Conservation (phyloP, 306 rosid genomes). For the Vicia faba region DNA sequence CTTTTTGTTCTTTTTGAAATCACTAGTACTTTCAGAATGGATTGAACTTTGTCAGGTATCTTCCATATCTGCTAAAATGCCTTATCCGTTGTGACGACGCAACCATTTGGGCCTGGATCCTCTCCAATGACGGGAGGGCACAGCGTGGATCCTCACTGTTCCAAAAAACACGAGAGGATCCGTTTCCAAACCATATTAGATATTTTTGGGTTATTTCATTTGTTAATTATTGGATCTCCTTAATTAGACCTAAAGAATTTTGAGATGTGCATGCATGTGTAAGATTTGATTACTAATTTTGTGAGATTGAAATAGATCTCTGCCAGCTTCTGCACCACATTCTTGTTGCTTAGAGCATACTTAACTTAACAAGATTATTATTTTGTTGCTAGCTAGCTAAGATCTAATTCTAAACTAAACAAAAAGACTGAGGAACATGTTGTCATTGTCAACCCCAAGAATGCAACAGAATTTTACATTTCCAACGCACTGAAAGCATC, state of each 20-base stretch:
- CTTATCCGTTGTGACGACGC: neutral
- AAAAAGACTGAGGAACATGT: slow-evolving; percentile 24
- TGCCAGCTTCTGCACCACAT: slow-evolving; percentile 15
- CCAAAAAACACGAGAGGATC: no score
- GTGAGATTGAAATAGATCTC: slow-evolving; percentile 18
- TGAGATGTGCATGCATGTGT: slow-evolving; percentile 8
- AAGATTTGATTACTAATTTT: slow-evolving; percentile 3
- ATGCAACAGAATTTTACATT: slow-evolving; percentile 25
- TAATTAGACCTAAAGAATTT: neutral
- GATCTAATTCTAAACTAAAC: slow-evolving; percentile 14
- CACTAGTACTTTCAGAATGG: neutral
- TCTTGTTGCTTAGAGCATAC: slow-evolving; percentile 13
- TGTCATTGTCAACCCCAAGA: slow-evolving; percentile 28
- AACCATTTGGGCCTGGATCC: neutral
- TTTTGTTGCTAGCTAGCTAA: slow-evolving; percentile 21
- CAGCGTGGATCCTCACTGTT: no score
- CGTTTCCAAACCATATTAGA: neutral
- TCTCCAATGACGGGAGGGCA: no score
- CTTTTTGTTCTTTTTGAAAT: slow-evolving; percentile 44
- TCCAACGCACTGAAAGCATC: slow-evolving; percentile 39
- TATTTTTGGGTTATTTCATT: neutral
- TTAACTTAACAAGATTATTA: slow-evolving; percentile 2
- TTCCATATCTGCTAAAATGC: neutral
- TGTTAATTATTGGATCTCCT: neutral
- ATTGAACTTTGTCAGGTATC: no score